phyloP scores from a whole-genome alignment of 2,329 filamentous ascomycete genomes.

The Ophiostoma pallidulum region DNA sequence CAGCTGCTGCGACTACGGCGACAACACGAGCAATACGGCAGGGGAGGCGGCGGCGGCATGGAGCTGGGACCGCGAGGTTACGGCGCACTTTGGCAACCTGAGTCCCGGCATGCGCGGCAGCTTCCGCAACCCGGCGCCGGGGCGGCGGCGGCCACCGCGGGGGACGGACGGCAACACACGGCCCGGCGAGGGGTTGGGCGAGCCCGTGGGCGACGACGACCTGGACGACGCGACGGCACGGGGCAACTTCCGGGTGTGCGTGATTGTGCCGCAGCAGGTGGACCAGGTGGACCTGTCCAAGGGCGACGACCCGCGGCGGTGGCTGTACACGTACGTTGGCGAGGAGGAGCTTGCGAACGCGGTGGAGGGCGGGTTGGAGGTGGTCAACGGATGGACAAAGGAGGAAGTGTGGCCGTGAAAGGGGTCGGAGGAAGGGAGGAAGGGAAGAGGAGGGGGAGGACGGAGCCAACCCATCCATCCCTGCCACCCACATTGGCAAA shows the following conservation, averaged over 20 bases:
- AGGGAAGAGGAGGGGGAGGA: too few relatives aligned
- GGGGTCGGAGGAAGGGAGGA: too few relatives aligned
- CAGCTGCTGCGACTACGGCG: too few relatives aligned
- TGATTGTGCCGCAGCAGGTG: constrained; percentile 68
- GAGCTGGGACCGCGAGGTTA: constrained; percentile 73
- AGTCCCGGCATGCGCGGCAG: constrained; percentile 69
- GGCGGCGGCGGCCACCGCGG: constrained; percentile 44
- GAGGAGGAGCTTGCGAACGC: constrained; percentile 24
- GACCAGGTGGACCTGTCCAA: constrained; percentile 66
- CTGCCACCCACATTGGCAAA: too few relatives aligned
- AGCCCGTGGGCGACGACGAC: constrained; percentile 58
- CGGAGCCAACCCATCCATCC: too few relatives aligned
- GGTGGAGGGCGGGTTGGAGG: constrained; percentile 21
- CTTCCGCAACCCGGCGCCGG: constrained; percentile 64
- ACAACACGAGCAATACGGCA: too few relatives aligned
- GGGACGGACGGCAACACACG: constrained; percentile 29
- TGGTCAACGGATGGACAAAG: constrained; percentile 51
- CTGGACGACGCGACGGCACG: constrained; percentile 62
- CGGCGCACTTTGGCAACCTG: constrained; percentile 83
- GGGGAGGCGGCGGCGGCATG: constrained; percentile 35
- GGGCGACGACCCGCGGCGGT: constrained; percentile 52
- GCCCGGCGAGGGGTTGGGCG: constrained; percentile 34
- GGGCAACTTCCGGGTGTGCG: constrained; percentile 71
- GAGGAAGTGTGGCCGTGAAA: constrained; percentile 59
- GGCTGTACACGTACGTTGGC: constrained; percentile 54